Evolutionary conservation across 352 stramenopile genomes (phyloP).

Genomic region (Phytophthora nicotianae): DNA sequence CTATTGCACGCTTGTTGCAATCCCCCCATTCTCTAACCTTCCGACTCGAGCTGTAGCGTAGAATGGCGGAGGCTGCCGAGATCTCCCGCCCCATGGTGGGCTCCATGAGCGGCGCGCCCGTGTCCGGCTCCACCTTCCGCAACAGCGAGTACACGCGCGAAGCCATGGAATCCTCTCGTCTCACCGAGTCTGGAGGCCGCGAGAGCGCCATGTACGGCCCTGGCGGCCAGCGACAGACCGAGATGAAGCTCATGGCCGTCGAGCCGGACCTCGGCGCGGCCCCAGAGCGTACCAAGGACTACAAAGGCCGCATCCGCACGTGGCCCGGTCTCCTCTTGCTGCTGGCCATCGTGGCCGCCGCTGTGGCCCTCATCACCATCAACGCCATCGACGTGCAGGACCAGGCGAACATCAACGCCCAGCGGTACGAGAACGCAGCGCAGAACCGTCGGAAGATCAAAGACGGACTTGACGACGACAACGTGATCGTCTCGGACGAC

Average conservation of each 20-base stretch:
- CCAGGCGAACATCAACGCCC: slow-evolving; percentile 25
- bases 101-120: slow-evolving; percentile 16
- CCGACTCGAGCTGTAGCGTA: background rate
- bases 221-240: slow-evolving; percentile 44
- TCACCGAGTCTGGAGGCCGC: slow-evolving; percentile 44
- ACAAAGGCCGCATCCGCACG: slow-evolving; percentile 73
- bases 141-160: slow-evolving; percentile 50
- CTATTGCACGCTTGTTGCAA: slow-evolving; percentile 7
- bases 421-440: slow-evolving; percentile 35
- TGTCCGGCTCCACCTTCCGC: slow-evolving; percentile 43
- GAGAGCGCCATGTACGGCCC: slow-evolving; percentile 33
- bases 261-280: slow-evolving; percentile 41
- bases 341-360: slow-evolving; percentile 43
- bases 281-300: slow-evolving; percentile 59
- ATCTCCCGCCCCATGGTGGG: slow-evolving; percentile 37
- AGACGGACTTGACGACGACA: slow-evolving; percentile 40
- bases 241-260: slow-evolving; percentile 67
- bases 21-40: slow-evolving; percentile 20
- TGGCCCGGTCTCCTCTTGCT: slow-evolving; percentile 67
- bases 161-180: slow-evolving; percentile 24
- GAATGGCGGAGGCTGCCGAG: slow-evolving; percentile 29
- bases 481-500: slow-evolving; percentile 51
- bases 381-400: slow-evolving; percentile 46
- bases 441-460: slow-evolving; percentile 43
- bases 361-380: slow-evolving; percentile 54